Evolutionary conservation across 2,329 filamentous ascomycete genomes (phyloP), one percentile per base, ranked within the genome.

Genomic region (Scytalidium lignicola): DNA sequence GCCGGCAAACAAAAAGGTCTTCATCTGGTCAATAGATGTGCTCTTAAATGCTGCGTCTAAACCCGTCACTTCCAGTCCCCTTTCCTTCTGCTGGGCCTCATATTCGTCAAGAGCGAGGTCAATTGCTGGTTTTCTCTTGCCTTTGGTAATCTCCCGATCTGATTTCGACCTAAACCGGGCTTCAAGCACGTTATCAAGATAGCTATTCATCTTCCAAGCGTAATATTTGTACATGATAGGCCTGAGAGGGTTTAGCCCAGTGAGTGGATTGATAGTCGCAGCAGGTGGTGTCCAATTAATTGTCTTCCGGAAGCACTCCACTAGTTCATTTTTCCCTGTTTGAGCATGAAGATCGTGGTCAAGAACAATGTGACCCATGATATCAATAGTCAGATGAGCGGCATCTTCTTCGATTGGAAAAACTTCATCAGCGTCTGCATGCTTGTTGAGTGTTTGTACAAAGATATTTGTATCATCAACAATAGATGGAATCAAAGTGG

Each of bases 101-200:
- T 44, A 52, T n/a, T 50, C 47, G 9, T 54, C 49, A 15, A 56
- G 44, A 8, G 52, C 52, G 8, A 56, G 39, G 39, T 55, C 51
- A n/a, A 55, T 53, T 17, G 49, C 51, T 13, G 50, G 48, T 32
- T 47, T 47, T 51, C 21, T 28, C 43, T 22, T 18, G 26, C 10
- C 8, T 42, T 22, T 12, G 2, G 20, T 32, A 32, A 13, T 19
- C 41, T 40, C 41, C 9, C 23, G 12, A 18, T 18, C 18, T 13
- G 39, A 29, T 8, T 17, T 10, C 8, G 42, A 23, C 21, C 19
- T 32, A 19, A 55, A 58, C 21, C 54, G 42, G 49, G 53, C 42
- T 21, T 61, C 55, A 13, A 61, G 44, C 41, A 58, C 53, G 22
- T 52, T 51, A 4, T 48, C 47, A 2, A 60, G 45, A 46, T 61